These are phyloP conservation scores for Talaromyces sp. DNA, from an alignment of 2,329 filamentous ascomycete genomes.

Conservation along the genomic window DNA sequence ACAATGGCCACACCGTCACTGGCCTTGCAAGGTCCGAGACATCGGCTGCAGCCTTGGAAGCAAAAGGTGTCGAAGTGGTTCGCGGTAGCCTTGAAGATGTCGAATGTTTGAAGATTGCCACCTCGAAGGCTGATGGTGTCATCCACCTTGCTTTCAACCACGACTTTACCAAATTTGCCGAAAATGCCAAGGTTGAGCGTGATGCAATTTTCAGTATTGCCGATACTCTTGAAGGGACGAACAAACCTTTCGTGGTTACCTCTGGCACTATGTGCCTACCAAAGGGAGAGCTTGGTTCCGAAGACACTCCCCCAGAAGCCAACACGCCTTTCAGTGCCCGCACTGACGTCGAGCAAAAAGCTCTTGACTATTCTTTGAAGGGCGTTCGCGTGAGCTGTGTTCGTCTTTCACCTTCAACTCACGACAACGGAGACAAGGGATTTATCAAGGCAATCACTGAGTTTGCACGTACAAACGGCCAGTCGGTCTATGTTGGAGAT, in stretches of 20 bases:
- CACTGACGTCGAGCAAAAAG: conserved; percentile 24
- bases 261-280: conserved; percentile 38
- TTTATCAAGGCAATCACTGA: conserved; percentile 34
- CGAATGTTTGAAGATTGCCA: conserved; percentile 36
- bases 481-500: conserved; percentile 39
- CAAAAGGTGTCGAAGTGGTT: conserved; percentile 37
- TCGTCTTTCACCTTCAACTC: conserved; percentile 44
- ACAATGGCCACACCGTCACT: conserved; percentile 44
- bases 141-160: conserved; percentile 49
- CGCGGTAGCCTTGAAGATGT: conserved; percentile 42
- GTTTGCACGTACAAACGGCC: conserved; percentile 31
- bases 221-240: conserved; percentile 32
- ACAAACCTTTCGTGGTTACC: conserved; percentile 41
- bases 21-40: conserved; percentile 45
- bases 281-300: conserved; percentile 29
- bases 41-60: conserved; percentile 30
- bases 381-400: conserved; percentile 40
- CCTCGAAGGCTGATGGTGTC: conserved; percentile 39
- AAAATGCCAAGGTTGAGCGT: conserved; percentile 32
- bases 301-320: conserved; percentile 29
- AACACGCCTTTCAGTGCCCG: conserved; percentile 27
- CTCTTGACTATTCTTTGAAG: conserved; percentile 19
- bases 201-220: conserved; percentile 43
- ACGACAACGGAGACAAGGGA: conserved; percentile 38
- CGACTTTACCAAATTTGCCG: conserved; percentile 42